Evolutionary conservation across 2,329 filamentous ascomycete species (phyloP).

Genomic region (Colletotrichum sp.): DNA sequence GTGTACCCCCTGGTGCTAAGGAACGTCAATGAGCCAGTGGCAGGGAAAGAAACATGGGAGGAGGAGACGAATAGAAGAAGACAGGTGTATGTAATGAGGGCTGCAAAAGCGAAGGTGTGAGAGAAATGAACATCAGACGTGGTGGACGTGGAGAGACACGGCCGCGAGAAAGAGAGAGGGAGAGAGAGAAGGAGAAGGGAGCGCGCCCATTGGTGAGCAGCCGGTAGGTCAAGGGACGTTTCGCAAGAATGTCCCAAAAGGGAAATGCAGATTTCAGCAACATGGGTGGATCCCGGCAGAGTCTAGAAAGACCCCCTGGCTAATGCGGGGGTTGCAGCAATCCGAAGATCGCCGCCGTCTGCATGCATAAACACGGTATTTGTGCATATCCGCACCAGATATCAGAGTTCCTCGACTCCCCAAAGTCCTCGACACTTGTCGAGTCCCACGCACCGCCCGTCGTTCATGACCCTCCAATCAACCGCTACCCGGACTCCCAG

Average conservation of each 20-base stretch:
- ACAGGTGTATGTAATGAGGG: neutral
- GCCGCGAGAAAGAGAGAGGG: neutral
- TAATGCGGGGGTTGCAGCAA: conserved; percentile 17
- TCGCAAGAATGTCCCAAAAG: conserved; percentile 28
- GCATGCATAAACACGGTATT: neutral
- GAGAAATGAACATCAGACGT: neutral
- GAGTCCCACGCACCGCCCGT: neutral
- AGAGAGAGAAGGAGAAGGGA: neutral
- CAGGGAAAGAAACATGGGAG: neutral
- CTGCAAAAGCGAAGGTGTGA: neutral
- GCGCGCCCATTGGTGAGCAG: neutral
- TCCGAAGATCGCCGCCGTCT: conserved; percentile 13
- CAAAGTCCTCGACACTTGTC: neutral
- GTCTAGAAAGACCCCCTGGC: conserved; percentile 3
- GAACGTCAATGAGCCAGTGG: neutral
- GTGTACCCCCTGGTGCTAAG: neutral
- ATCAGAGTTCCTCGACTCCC: neutral
- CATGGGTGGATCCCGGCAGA: conserved; percentile 12
- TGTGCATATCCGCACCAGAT: neutral
- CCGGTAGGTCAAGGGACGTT: conserved; percentile 15
- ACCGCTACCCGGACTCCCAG: neutral
- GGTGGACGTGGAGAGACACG: neutral
- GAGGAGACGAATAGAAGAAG: neutral
- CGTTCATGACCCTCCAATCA: neutral
- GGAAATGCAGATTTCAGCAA: conserved; percentile 11